Evolutionary conservation across 768 basidiomycete species (phyloP), one percentile per base, ranked within the genome.

Genomic region (Rhodocollybia butyracea): DNA sequence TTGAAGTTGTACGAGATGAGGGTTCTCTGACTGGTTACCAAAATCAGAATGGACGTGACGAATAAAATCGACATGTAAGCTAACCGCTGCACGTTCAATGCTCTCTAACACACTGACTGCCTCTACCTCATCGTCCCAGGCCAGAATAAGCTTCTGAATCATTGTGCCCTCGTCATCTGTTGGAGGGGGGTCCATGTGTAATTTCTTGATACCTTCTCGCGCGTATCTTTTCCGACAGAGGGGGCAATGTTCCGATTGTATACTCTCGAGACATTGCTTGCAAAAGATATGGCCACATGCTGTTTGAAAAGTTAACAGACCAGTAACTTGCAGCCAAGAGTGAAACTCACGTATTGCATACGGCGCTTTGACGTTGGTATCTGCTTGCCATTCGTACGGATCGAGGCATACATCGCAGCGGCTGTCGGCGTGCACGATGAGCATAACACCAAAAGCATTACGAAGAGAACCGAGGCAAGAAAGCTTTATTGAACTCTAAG

Each of bases 291-390:
- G 54, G 24, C 62, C 46, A 54, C 52, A 31, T 36, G 27, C 46
- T 43, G 46, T 11, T 26, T 56, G 43, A 48, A 19, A 55, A 29
- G 13, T 36, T 17, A 54, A 11, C 21, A 7, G 13, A 27, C 5
- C 32, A 30, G 13, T 50, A 52, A 27, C 46, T 57, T 29, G 51
- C 57, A 58, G 56, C 57, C 56, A 51, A 41, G 22, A 5, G 7
- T 13, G 39, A 45, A 46, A 77, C 86, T 66, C 64, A 88, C 88
- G 79, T 59, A 91, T 89, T 12, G 82, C 85, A 66, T 87, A 81
- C 5, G 88, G 88, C 45, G 79, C 73, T 62, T 77, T 77, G 29
- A 46, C 3, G 22, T 22, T 46, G 11, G 53, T n/a, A 68, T 73
- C 39, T 65, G 63, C 39, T 57, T 64, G 0, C 67, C 68, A 26